These are phyloP conservation scores for Ambrosiella cleistominuta DNA, from an alignment of 2,329 filamentous ascomycete genomes.

Conservation along the genomic window DNA sequence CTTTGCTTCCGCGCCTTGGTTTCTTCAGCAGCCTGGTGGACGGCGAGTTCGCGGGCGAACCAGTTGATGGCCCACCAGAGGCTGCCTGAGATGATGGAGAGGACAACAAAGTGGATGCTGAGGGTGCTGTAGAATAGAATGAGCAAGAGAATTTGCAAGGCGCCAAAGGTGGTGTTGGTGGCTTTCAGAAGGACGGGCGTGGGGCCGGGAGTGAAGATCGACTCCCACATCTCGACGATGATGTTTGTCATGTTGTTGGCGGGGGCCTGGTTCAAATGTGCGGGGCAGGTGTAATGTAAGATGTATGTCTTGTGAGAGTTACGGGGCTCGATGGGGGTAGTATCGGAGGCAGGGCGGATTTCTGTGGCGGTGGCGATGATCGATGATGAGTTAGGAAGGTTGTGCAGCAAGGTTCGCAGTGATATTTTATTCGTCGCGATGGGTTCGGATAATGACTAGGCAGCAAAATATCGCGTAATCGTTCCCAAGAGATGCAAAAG, in stretches of 20 bases:
- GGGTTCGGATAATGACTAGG: background rate
- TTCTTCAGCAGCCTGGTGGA: slow-evolving; percentile 26
- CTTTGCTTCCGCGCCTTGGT: slow-evolving; percentile 14
- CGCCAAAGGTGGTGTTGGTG: slow-evolving; percentile 76
- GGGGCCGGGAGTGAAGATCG: slow-evolving; percentile 81
- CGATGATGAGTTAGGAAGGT: background rate
- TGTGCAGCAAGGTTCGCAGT: no score
- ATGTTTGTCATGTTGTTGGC: slow-evolving; percentile 35
- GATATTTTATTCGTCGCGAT: background rate
- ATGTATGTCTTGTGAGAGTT: no score
- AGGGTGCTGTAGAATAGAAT: slow-evolving; percentile 62
- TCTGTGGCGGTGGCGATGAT: no score
- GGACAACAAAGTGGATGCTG: slow-evolving; percentile 73
- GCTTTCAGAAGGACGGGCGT: slow-evolving; percentile 77
- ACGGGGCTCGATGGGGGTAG: no score
- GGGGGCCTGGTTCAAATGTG: no score
- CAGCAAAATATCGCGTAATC: background rate
- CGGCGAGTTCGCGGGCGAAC: slow-evolving; percentile 57
- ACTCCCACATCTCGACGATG: slow-evolving; percentile 67
- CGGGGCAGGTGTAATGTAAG: no score
- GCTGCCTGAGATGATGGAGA: slow-evolving; percentile 61
- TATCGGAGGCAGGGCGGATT: no score
- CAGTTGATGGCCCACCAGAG: slow-evolving; percentile 95
- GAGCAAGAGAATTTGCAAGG: slow-evolving; percentile 63
- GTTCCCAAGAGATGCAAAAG: background rate